Evolutionary conservation across 1,139 yeast genomes (phyloP), one percentile per base, ranked within the genome.

Genomic region (Candida sanyaensis): DNA sequence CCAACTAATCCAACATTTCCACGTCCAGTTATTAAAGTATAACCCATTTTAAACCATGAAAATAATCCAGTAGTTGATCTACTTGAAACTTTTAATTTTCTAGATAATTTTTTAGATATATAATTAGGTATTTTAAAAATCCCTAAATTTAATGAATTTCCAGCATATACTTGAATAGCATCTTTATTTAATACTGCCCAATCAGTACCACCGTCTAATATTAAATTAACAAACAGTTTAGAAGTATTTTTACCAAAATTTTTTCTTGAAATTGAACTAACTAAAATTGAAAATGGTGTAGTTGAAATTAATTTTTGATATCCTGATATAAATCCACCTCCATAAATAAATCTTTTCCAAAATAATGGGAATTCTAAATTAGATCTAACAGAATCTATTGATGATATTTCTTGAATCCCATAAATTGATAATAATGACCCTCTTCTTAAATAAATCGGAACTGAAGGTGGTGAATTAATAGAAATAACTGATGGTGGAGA

Each of bases 1-100:
- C 86, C 88, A 12, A 73, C 76, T n/a, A 84, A 54, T 2, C 83
- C 84, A 1, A 73, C 73, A 46, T 73, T 76, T 0, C 89, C 89
- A 51, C 88, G 68, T 0, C 89, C 89, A 31, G 78, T 72, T 7
- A 82, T 55, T 37, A 80, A 66, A 0, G 74, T 66, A 55, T 74
- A 83, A 0, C 83, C 83, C 3, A 62, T 49, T 38, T 60, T 59
- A 41, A 53, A 53, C 69, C 69, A 71, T 28, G 54, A 57, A 49
- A 57, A 56, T 28, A 77, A 58, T 0, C 82, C 81, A 1, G 80
- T 73, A 2, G 57, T 50, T 1, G 68, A 56, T 13, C 62, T 53
- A 4, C 38, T 28, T 66, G 55, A n/a, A 24, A 64, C 50, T 2
- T 58, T 56, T 39, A 67, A 54, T 13, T 48, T 42, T 45, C 60